A percentile compares a stretch with the other conserved stretches of the same genome.
Evolutionary conservation across 2,329 filamentous ascomycete genomes (phyloP).

Genomic region (Aspergillus jensenii): DNA sequence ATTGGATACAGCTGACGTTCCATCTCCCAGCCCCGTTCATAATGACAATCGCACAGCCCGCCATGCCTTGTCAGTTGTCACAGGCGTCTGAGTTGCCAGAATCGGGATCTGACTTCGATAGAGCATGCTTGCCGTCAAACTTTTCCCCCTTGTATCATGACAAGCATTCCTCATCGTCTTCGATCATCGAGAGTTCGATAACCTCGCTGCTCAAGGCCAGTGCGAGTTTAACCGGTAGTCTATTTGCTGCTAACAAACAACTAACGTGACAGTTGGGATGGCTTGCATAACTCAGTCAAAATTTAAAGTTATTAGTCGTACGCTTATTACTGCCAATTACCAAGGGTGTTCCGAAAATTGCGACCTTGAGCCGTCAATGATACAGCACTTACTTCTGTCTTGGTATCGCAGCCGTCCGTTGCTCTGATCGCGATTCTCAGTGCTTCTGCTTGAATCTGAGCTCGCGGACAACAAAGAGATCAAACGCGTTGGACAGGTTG

Average conservation of each 20-base stretch:
- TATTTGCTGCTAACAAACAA: constrained; percentile 1
- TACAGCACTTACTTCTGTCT: background rate
- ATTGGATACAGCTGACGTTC: background rate
- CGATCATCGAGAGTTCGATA: background rate
- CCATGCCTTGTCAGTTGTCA: no score
- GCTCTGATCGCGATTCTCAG: background rate
- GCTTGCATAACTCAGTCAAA: constrained; percentile 10
- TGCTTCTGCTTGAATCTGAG: constrained; percentile 1
- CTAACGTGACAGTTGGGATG: constrained; percentile 6
- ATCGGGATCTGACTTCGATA: background rate
- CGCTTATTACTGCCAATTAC: constrained; percentile 3
- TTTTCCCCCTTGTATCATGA: background rate
- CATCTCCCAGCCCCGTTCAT: background rate
- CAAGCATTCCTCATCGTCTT: background rate
- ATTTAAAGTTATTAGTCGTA: constrained; percentile 17
- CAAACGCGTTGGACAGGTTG: constrained; percentile 8
- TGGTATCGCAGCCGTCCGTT: background rate
- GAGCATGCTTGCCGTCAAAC: background rate
- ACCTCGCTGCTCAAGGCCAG: background rate
- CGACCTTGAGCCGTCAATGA: background rate
- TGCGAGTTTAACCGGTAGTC: background rate
- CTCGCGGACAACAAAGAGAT: background rate
- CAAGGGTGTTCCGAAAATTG: background rate
- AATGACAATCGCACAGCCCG: background rate
- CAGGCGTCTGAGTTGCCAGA: background rate